Evolutionary conservation across 2,329 filamentous ascomycete species (phyloP), one percentile per base, ranked within the genome.

Genomic region (Beauveria medogensis): DNA sequence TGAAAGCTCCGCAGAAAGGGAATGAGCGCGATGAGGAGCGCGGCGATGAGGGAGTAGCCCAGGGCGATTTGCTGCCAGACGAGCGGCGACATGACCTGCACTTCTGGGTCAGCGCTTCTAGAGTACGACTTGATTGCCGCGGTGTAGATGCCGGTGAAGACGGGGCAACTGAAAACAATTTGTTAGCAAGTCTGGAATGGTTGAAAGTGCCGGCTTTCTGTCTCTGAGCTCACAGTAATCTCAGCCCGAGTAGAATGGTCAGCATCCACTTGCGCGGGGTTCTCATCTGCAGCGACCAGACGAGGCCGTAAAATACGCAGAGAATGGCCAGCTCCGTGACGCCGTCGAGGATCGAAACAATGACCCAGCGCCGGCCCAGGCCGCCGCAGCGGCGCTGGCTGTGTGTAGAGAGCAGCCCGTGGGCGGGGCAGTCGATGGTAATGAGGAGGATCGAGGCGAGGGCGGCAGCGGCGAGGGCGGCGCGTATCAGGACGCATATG

Each of bases 1-100:
- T 62, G 59, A 48, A 68, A 65, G 34, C 65, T 65, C 37, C 62
- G 65, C 57, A 67, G 58, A 20, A 67, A 67, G 20, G 63, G 63
- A 24, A 63, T 65, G 26, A 67, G 54, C 50, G 67, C 67, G 14
- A 66, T 66, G 18, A 67, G 55, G 7, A 64, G 65, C 5, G 65
- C 65, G 10, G 65, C 67, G 28, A 66, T 63, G 51, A 68, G 63
- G 7, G 65, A 67, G 54, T 63, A 64, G 22, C 62, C 43, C 5
- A 68, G 43, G 14, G 63, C 63, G 24, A 60, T 41, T 48, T 68
- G 67, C 53, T 66, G 66, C 26, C 66, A 44, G 3, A 67, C 55
- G 6, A 67, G 57, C 14, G 60, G 62, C 47, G 59, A 41, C 5
- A 64, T 61, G 14, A 66, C 47, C 26, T 51, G 52, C 46, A 67